A percentile compares a stretch with the other conserved stretches of the same genome.
These are phyloP conservation scores for Penicillium frequentans DNA, from an alignment of 2,329 filamentous ascomycete species.

Conservation along the genomic window DNA sequence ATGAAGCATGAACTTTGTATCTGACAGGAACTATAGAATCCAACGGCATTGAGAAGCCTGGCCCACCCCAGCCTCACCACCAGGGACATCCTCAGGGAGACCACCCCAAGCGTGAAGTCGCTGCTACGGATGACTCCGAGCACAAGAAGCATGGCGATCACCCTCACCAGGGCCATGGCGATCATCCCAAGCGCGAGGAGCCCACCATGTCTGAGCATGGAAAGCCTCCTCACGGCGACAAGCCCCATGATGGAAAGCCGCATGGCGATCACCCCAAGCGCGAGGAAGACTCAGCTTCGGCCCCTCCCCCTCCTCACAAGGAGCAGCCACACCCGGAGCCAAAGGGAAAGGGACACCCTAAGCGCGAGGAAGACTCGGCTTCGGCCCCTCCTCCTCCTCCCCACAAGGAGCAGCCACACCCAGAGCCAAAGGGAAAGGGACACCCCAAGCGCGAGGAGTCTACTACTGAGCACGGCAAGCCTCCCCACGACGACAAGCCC, in stretches of 20 bases:
- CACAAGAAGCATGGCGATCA: not conserved
- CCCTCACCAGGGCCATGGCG: not conserved
- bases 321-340: too few relatives aligned
- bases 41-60: not conserved
- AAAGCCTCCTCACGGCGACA: not conserved
- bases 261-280: not conserved
- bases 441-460: too few relatives aligned
- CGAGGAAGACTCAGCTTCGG: not conserved
- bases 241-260: not conserved
- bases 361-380: not conserved
- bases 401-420: too few relatives aligned
- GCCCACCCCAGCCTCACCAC: not conserved
- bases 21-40: not conserved
- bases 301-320: too few relatives aligned
- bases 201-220: not conserved
- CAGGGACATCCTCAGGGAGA: not conserved
- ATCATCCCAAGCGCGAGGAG: not conserved
- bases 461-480: not conserved
- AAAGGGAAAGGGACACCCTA: not conserved
- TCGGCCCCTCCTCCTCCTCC: too few relatives aligned
- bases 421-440: too few relatives aligned
- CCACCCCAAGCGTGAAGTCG: not conserved
- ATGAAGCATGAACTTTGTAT: not conserved
- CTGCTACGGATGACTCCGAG: not conserved
- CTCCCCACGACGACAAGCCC: not conserved